phyloP scores from a whole-genome alignment of 2,329 filamentous ascomycete genomes.

The Macrophomina pseudophaseolina region DNA sequence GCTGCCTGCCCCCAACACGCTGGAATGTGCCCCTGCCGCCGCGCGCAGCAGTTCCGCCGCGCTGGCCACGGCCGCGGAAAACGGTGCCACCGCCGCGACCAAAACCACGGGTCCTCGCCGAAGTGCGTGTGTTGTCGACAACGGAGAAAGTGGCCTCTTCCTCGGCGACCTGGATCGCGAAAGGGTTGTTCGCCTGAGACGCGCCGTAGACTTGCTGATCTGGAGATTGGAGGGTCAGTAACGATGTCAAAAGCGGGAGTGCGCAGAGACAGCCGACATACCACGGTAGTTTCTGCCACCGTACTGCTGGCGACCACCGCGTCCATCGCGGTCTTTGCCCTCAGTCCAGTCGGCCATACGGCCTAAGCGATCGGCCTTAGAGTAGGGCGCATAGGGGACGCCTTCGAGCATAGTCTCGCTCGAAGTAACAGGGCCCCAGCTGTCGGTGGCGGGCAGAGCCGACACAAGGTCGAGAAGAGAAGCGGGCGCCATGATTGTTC shows the following conservation, averaged over 20 bases:
- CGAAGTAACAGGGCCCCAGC: constrained; percentile 84
- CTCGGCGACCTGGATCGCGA: constrained; percentile 89
- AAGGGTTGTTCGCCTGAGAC: constrained; percentile 75
- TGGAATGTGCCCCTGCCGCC: constrained; percentile 75
- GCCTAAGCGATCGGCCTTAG: constrained; percentile 97
- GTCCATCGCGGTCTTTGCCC: constrained; percentile 73
- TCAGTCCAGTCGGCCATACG: constrained; percentile 99
- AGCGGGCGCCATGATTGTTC: constrained; percentile 50
- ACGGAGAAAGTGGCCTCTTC: constrained; percentile 98
- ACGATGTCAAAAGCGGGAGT: background rate
- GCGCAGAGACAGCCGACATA: constrained; percentile 44
- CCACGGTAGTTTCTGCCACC: constrained; percentile 87
- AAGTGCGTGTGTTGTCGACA: constrained; percentile 91
- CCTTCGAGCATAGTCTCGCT: constrained; percentile 89
- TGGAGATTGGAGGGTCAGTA: constrained; percentile 46
- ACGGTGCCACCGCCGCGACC: constrained; percentile 86
- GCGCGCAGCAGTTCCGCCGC: constrained; percentile 76
- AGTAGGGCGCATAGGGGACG: constrained; percentile 96
- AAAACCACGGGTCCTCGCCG: constrained; percentile 80
- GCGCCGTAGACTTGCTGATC: constrained; percentile 97
- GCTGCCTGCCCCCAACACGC: constrained; percentile 70
- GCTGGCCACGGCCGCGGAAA: constrained; percentile 76
- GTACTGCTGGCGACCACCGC: constrained; percentile 85
- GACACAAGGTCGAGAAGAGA: constrained; percentile 56
- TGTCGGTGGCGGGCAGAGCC: constrained; percentile 51